Evolutionary conservation across 371 early-diverging fungal genomes (phyloP), one percentile per base, ranked within the genome.

Genomic region (Apophysomyces sp.): DNA sequence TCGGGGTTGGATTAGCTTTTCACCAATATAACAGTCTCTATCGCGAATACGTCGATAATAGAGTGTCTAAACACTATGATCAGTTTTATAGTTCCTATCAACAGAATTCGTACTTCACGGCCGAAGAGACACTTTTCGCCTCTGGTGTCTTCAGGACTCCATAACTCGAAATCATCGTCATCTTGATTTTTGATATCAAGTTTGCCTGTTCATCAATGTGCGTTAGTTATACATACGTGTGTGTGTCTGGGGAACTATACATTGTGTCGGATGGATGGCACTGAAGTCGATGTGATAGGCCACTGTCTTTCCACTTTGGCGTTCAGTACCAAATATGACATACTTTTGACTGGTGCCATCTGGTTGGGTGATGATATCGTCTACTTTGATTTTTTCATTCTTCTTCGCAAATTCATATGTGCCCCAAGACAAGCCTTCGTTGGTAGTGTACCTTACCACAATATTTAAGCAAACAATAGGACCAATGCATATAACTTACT

Each of bases 21-120:
- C 82, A 3, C 90, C 93, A 21, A 96, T 87, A 58, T 83, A 92
- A 71, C 98, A 98, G 53, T 86, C 73, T 18, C 72, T 82, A 21
- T 85, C 86, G 32, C 79, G 73, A 61, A 91, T 94, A 57, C 95
- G 87, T 2, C 96, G 87, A 66, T 84, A 91, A 63, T 92, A 97
- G 62, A 86, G 77, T 1, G 80, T 84, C 71, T 76, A 60, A 12
- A 37, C 27, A 30, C 41, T 24, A 31, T 30, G n/a, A n/a, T 63
- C 28, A 30, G 31, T 21, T 4, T 27, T 61, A 44, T 9, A 52
- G 26, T 1, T 16, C 30, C 7, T 28, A 4, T 8, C 1, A 34
- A 18, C n/a, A 16, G 13, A 9, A 34, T 28, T 1, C 39, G 39
- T 59, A 76, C 83, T 66, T 89, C 78, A 60, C 85, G 83, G 30